phyloP scores from a whole-genome alignment of 2,329 filamentous ascomycete species.

The Cladobotryum mycophilum region DNA sequence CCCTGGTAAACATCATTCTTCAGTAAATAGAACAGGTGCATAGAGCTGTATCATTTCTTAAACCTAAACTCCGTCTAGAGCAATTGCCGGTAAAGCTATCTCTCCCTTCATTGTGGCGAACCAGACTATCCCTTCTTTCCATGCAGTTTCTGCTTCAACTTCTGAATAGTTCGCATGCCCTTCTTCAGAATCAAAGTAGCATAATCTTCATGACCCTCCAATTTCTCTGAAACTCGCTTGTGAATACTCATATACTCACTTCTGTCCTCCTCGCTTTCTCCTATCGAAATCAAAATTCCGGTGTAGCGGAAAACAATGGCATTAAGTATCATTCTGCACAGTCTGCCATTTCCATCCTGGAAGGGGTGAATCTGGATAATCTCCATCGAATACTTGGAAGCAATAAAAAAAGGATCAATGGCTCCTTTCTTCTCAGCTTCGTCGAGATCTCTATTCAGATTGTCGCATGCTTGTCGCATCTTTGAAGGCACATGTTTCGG shows the following conservation, averaged over 20 bases:
- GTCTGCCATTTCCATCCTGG: slow-evolving; percentile 32
- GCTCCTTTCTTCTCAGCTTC: not conserved
- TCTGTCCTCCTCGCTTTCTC: slow-evolving; percentile 15
- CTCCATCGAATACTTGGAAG: slow-evolving; percentile 17
- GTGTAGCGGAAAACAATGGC: slow-evolving; percentile 26
- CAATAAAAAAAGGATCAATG: slow-evolving; percentile 25
- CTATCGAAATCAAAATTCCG: slow-evolving; percentile 17
- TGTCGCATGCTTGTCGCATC: slow-evolving; percentile 22
- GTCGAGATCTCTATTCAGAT: slow-evolving; percentile 15
- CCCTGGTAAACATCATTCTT: too few species aligned
- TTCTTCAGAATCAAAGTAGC: slow-evolving; percentile 20
- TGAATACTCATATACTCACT: slow-evolving; percentile 20
- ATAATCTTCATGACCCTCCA: slow-evolving; percentile 24
- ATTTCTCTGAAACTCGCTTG: slow-evolving; percentile 14
- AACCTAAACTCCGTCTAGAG: too few species aligned
- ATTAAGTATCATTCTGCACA: slow-evolving; percentile 33
- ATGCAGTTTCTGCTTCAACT: slow-evolving; percentile 18
- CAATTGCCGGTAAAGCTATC: too few species aligned
- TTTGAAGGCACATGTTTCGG: slow-evolving; percentile 19
- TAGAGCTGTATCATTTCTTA: too few species aligned
- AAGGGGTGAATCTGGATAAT: slow-evolving; percentile 36
- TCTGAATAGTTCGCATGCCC: slow-evolving; percentile 5
- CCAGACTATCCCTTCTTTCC: slow-evolving; percentile 8
- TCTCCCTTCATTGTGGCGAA: too few species aligned
- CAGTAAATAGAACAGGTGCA: too few species aligned